Conservation (phyloP, 495 filamentous ascomycete species). For the Ascodesmis nigricans region DNA sequence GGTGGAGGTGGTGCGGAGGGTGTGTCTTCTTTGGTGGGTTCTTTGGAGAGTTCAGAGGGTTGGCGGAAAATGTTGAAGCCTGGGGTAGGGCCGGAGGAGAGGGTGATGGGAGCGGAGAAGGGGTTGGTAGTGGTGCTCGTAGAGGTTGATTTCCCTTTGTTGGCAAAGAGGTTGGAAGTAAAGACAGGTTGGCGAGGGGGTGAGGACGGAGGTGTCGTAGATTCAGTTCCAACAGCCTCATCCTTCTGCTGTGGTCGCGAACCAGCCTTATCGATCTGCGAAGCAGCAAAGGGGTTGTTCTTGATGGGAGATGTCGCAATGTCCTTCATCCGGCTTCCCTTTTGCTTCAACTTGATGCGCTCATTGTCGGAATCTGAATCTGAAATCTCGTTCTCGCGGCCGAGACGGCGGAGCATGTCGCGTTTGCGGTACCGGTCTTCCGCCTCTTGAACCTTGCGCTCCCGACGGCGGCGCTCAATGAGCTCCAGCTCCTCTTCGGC, state of each 20-base stretch:
- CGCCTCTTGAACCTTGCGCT: constrained; percentile 16
- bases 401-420: constrained; percentile 11
- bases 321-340: no score
- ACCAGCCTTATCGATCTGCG: no score
- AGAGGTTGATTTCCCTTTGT: no score
- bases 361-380: constrained; percentile 11
- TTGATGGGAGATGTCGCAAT: no score
- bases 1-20: constrained; percentile 16
- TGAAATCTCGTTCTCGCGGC: constrained; percentile 16
- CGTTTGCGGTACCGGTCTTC: constrained; percentile 16
- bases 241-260: no score
- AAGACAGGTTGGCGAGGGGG: constrained; percentile 11
- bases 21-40: constrained; percentile 17
- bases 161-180: constrained; percentile 4
- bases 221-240: no score
- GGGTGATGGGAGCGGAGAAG: constrained; percentile 5
- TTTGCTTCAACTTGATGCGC: no score
- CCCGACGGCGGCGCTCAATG: constrained; percentile 13
- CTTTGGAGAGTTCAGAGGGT: constrained; percentile 6
- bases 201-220: constrained; percentile 8
- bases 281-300: no score
- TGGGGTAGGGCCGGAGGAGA: constrained; percentile 4
- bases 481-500: constrained; percentile 16
- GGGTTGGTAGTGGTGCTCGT: constrained; percentile 12
- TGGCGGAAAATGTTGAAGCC: constrained; percentile 7